Evolutionary conservation across 164 flowering plant species (phyloP).

Genomic region (Echeveria elegans): DNA sequence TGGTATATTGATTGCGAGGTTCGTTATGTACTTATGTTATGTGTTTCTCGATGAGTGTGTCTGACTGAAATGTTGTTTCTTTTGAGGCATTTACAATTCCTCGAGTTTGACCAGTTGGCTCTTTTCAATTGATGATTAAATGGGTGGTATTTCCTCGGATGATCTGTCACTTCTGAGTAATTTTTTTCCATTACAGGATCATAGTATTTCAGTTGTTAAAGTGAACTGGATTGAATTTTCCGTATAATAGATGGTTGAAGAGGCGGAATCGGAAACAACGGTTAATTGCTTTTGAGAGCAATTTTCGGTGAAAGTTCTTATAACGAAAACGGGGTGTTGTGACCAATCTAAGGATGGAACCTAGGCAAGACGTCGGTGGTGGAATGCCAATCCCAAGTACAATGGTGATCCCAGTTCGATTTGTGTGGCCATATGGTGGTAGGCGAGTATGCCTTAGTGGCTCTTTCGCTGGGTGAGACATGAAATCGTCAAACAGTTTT

Average conservation of each 20-base stretch:
- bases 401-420: conserved; percentile 34
- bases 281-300: neutral
- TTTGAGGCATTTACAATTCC: neutral
- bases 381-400: conserved; percentile 19
- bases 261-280: neutral
- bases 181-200: no score
- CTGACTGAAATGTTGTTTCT: neutral
- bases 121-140: neutral
- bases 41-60: neutral
- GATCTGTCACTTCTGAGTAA: no score
- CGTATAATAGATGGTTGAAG: neutral
- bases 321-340: conserved; percentile 4
- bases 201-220: neutral
- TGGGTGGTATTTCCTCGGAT: neutral
- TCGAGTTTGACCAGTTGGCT: neutral
- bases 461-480: conserved; percentile 40
- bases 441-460: conserved; percentile 36
- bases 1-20: neutral
- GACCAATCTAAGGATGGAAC: conserved; percentile 26
- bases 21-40: neutral
- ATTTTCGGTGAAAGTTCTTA: neutral
- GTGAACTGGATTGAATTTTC: neutral
- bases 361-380: conserved; percentile 25
- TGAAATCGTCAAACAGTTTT: neutral
- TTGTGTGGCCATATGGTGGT: conserved; percentile 58